These are phyloP conservation scores for Rhodotorula glutinis DNA, from an alignment of 1,284 basidiomycete species.

Conservation along the genomic window DNA sequence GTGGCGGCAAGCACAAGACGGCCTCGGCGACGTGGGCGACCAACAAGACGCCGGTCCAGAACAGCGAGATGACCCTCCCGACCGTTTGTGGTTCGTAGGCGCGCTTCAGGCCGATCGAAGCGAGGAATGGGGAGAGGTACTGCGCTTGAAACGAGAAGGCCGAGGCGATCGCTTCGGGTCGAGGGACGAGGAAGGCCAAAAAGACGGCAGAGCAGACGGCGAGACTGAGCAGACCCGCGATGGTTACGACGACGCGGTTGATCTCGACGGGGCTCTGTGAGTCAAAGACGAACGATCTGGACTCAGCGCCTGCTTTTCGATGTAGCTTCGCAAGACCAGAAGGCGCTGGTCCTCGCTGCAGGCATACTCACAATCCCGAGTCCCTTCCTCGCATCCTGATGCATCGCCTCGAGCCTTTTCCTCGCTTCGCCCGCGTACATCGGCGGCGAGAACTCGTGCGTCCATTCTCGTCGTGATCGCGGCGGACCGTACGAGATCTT, in stretches of 20 bases:
- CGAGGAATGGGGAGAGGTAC: conserved; percentile 7
- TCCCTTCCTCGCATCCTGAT: conserved; percentile 12
- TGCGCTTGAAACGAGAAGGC: conserved; percentile 7
- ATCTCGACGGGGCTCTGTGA: conserved; percentile 12
- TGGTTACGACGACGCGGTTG: conserved; percentile 5
- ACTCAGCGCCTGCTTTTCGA: too few relatives aligned
- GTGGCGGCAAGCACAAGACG: background rate
- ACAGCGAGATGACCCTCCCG: conserved; percentile 3
- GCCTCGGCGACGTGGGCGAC: conserved; percentile 12
- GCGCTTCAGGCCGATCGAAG: background rate
- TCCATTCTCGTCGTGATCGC: conserved; percentile 1
- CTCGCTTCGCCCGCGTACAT: conserved; percentile 30
- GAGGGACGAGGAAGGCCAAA: background rate
- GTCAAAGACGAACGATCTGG: background rate
- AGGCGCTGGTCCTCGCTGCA: too few relatives aligned
- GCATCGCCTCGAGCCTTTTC: conserved; percentile 28
- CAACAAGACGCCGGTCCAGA: background rate
- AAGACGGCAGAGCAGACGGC: background rate
- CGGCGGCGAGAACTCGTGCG: conserved; percentile 17
- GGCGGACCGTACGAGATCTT: conserved; percentile 17
- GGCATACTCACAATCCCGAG: conserved; percentile 28
- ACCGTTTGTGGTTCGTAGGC: background rate
- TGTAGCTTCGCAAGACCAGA: too few relatives aligned
- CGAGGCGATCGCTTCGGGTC: conserved; percentile 2
- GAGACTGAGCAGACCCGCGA: background rate